phyloP scores from a whole-genome alignment of 2,329 filamentous ascomycete genomes.

The Ophiostoma australiae region DNA sequence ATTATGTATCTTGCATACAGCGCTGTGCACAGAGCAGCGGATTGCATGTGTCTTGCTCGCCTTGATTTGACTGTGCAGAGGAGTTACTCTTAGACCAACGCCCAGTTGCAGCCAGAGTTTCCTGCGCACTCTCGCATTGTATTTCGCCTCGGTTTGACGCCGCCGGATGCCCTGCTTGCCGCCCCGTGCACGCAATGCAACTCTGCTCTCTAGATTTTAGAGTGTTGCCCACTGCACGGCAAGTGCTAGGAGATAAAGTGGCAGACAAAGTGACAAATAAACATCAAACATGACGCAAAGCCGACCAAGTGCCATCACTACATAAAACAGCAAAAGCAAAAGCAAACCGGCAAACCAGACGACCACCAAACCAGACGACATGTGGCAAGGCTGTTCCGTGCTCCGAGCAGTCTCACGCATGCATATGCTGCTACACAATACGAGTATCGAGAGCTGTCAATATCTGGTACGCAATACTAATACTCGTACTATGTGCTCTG shows the following conservation, averaged over 20 bases:
- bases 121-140: neutral
- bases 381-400: constrained; percentile 9
- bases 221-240: too few relatives aligned
- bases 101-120: too few relatives aligned
- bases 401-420: neutral
- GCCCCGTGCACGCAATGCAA: constrained; percentile 5
- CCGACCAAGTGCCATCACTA: constrained; percentile 1
- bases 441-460: neutral
- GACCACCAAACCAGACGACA: neutral
- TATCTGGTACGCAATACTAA: too few relatives aligned
- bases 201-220: neutral
- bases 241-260: too few relatives aligned
- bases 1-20: too few relatives aligned
- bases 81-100: too few relatives aligned
- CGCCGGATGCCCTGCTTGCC: neutral
- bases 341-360: neutral
- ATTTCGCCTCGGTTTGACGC: neutral
- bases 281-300: neutral
- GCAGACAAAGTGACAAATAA: too few relatives aligned
- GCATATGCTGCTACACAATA: neutral
- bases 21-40: too few relatives aligned
- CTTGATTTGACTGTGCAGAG: too few relatives aligned
- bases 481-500: neutral
- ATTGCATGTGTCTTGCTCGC: too few relatives aligned
- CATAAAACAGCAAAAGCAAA: neutral